phyloP scores from a whole-genome alignment of 2,329 filamentous ascomycete genomes.

The Gnomoniopsis smithogilvyi region DNA sequence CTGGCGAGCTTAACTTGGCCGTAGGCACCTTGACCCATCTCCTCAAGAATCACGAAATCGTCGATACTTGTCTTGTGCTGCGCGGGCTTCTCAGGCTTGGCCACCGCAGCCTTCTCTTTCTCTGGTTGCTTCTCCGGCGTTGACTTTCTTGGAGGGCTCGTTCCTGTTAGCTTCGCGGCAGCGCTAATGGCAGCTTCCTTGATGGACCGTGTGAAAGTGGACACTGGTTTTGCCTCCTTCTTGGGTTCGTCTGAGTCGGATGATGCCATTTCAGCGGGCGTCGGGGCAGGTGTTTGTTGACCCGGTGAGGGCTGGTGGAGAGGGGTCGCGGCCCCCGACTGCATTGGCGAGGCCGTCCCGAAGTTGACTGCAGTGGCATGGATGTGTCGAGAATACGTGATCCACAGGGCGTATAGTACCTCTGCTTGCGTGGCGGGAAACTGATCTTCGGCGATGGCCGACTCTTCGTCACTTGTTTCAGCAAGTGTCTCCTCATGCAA shows the following conservation, averaged over 20 bases:
- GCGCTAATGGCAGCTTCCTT: slow-evolving; percentile 55
- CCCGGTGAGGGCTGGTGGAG: slow-evolving; percentile 76
- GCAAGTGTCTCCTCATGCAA: slow-evolving; percentile 62
- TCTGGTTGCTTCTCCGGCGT: slow-evolving; percentile 22
- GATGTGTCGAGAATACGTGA: slow-evolving; percentile 91
- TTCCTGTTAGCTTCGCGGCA: slow-evolving; percentile 49
- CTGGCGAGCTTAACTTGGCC: slow-evolving; percentile 94
- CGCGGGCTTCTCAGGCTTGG: slow-evolving; percentile 31
- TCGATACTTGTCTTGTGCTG: slow-evolving; percentile 76
- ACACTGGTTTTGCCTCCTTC: slow-evolving; percentile 39
- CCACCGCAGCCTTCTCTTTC: neutral
- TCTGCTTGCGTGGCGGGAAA: slow-evolving; percentile 60
- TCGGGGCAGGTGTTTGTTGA: slow-evolving; percentile 59
- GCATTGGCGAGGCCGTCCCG: slow-evolving; percentile 59
- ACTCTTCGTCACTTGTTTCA: slow-evolving; percentile 55
- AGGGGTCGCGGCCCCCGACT: slow-evolving; percentile 66
- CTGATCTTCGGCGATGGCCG: slow-evolving; percentile 37
- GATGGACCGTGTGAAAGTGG: slow-evolving; percentile 52
- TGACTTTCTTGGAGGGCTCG: slow-evolving; percentile 20
- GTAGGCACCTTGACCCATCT: slow-evolving; percentile 98
- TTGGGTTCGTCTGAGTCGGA: slow-evolving; percentile 51
- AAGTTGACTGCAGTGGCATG: slow-evolving; percentile 67
- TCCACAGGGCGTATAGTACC: slow-evolving; percentile 92
- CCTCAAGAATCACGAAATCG: slow-evolving; percentile 89
- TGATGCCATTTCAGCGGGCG: slow-evolving; percentile 49